Conservation (phyloP, 164 flowering plant genomes). For the Platanus orientalis region DNA sequence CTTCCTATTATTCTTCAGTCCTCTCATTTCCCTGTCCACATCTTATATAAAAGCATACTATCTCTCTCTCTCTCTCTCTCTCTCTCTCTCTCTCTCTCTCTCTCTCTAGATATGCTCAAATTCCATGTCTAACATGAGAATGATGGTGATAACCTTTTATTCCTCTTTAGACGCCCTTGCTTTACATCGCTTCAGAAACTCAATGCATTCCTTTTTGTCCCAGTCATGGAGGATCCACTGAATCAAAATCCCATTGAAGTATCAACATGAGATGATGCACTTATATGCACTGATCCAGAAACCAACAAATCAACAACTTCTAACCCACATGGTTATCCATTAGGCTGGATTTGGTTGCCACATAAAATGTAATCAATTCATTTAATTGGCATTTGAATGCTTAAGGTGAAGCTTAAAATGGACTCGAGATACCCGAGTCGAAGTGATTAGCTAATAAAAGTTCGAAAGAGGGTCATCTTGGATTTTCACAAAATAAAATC, state of each 20-base stretch:
- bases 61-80: no score
- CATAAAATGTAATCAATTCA: no score
- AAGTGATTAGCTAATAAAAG: no score
- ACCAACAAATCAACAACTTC: not conserved
- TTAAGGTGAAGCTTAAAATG: no score
- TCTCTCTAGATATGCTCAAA: no score
- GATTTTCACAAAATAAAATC: no score
- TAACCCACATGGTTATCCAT: not conserved
- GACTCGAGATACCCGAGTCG: no score
- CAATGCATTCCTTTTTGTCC: conserved; percentile 31
- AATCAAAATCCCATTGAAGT: not conserved
- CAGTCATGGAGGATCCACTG: conserved; percentile 46
- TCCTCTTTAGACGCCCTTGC: conserved; percentile 25
- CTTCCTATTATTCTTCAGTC: conserved; percentile 40
- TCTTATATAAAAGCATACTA: no score
- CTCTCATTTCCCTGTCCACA: conserved; percentile 39
- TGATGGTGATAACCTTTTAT: conserved; percentile 45
- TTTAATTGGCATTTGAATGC: no score
- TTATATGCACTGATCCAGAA: no score
- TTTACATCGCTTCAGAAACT: conserved; percentile 37
- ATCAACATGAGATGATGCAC: not conserved
- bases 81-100: conserved; percentile 1
- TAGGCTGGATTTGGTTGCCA: not conserved
- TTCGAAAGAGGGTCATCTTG: no score
- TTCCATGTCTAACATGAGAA: conserved; percentile 19